phyloP scores from a whole-genome alignment of 2,329 filamentous ascomycete species.

The Colletotrichum sp. region DNA sequence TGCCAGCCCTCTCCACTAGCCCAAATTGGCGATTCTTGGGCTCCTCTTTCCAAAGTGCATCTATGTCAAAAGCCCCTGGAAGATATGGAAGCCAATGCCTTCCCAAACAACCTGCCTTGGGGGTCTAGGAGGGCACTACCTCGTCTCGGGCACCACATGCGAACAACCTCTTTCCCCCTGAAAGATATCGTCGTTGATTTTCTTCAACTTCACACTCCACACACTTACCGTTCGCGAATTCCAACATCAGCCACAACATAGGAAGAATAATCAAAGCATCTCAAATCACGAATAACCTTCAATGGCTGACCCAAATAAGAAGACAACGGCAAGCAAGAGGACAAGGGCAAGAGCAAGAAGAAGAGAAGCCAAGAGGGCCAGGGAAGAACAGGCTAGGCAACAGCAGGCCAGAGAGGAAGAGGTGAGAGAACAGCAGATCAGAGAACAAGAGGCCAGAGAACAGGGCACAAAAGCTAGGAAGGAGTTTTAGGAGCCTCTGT shows the following conservation, averaged over 20 bases:
- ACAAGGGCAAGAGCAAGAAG: too few species aligned
- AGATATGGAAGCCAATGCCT: neutral
- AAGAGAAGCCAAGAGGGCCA: neutral
- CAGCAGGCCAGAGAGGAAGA: neutral
- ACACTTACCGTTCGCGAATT: neutral
- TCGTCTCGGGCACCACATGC: neutral
- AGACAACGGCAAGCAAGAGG: neutral
- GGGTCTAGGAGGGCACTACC: neutral
- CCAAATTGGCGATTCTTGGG: neutral
- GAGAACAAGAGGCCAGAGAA: neutral
- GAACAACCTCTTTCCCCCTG: rapidly evolving
- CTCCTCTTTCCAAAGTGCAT: neutral
- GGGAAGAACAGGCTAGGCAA: neutral
- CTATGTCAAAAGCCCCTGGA: neutral
- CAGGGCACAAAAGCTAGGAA: neutral
- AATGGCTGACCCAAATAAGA: neutral
- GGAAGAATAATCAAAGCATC: neutral
- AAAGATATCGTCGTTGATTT: neutral
- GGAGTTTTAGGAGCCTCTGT: neutral
- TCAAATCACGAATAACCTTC: neutral
- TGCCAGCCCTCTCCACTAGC: neutral
- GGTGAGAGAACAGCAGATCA: rapidly evolving
- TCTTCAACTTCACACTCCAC: neutral
- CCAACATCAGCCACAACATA: neutral
- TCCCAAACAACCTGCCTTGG: neutral